Base-by-base conservation (phyloP, 805 yeast genomes). In the Barnettozyma vustinii region DNA sequence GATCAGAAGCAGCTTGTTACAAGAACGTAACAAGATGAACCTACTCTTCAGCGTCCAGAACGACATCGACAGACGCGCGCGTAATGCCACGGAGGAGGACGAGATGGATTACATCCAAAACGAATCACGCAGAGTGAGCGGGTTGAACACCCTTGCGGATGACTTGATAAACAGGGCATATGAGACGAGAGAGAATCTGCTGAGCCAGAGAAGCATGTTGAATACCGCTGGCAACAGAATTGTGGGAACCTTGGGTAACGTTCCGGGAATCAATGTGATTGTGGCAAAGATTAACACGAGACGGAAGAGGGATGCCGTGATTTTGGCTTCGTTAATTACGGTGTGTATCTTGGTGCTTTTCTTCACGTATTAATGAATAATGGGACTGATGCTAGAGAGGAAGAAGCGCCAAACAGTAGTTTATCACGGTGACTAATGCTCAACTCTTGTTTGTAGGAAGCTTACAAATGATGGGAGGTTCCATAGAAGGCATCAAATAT, bases 151-250 rank as follows among this genome's bases (percentile, higher is more conserved):
- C 40, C 71, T 90, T 45, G 87, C 96, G 15, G 97, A 94, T 62
- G 70, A 84, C 40, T 71, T 94, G 50, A 74, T 92, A 36, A 77
- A 77, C n/a, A 91, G 85, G 62, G 98, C 97, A 1, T 84, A 80
- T 68, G 87, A 86, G 56, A 90, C 98, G 0, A 74, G 98, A 50
- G 97, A 91, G 52, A 95, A 87, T 60, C 76, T 94, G 46, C 56
- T 76, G 42, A 73, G 83, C 43, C 99, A 94, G 68, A 74, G 92
- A 51, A 76, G 75, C 36, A 63, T 77, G 8, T 71, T 94, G 46
- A 72, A 73, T 49, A 78, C 72, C 51, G 86, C 94, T 5, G 87
- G 84, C 53, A 73, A 77, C 49, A 75, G 80, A 50, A 70, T 91
- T 48, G 72, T 81, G 51, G 75, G 75, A 39, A 73, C 87, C 1